Evolutionary conservation across 352 stramenopile genomes (phyloP).

Genomic region (Phytopythium chamaehyphon): DNA sequence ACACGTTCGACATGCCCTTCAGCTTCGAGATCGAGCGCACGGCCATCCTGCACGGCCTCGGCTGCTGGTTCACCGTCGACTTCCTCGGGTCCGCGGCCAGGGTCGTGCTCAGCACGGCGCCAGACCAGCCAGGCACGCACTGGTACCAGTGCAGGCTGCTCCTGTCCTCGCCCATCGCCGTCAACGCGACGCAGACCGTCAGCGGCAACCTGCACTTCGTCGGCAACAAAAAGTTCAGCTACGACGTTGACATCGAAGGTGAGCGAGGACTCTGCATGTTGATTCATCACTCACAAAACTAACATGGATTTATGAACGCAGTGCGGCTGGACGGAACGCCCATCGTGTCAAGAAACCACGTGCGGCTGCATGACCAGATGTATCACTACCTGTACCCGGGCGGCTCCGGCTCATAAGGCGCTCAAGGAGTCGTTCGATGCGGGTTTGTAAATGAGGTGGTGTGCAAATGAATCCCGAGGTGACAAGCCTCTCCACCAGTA

Average conservation of each 20-base stretch:
- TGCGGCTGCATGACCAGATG: constrained; percentile 94
- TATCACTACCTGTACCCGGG: constrained; percentile 90
- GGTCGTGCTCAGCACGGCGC: constrained; percentile 85
- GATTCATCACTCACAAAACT: too few relatives aligned
- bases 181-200: constrained; percentile 89
- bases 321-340: constrained; percentile 85
- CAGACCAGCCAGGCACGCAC: constrained; percentile 67
- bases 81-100: constrained; percentile 89
- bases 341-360: constrained; percentile 78
- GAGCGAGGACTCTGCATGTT: too few relatives aligned
- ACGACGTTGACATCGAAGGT: constrained; percentile 91
- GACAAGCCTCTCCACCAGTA: neutral
- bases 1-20: constrained; percentile 91
- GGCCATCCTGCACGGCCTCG: constrained; percentile 94
- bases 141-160: constrained; percentile 95
- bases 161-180: constrained; percentile 86
- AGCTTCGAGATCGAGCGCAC: constrained; percentile 85
- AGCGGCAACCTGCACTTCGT: constrained; percentile 88
- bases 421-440: neutral
- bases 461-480: neutral
- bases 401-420: constrained; percentile 12
- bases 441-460: neutral
- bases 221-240: constrained; percentile 96
- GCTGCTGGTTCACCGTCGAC: constrained; percentile 99
- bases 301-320: too few relatives aligned